Base-by-base conservation (phyloP, 116 monocot species). In the Zostera marina region DNA sequence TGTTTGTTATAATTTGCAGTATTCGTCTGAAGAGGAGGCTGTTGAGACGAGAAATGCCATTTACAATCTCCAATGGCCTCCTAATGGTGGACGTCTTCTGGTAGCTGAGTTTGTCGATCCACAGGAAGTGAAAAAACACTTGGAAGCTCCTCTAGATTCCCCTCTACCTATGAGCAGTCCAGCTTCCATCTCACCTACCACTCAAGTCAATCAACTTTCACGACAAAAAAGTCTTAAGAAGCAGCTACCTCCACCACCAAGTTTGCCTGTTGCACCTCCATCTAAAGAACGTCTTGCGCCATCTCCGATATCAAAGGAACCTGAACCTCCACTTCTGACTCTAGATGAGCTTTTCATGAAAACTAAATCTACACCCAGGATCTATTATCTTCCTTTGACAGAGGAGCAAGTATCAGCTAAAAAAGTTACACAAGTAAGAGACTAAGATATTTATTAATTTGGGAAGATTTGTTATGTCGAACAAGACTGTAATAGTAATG, bases 41-140 rank as follows among this genome's bases (percentile, higher is more conserved):
- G 56, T 63, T 39, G 79, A 71, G 22, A 92, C 92, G 19, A 66
- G 92, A 22, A 70, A 87, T 64, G 87, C 81, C 20, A 63, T 92
- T 12, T 87, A 84, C 71, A 81, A 87, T 46, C 78, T 87, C 25
- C 87, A 92, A 67, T 92, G 92, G 92, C 92, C 92, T 3, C 70
- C 92, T 4, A 92, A 92, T 58, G 87, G 87, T 6, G 92, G 92
- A 25, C 84, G 87, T 13, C 79, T 76, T 9, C 73, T 92, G 13
- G 56, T 68, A 2, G 92, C 84, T 1, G 92, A 87, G 24, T 93
- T 93, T 76, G 87, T 87, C 14, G 87, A 87, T 45, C 79, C 87
- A 3, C 76, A 77, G 47, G 92, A 84, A 56, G 87, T 83, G 13
- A 83, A 84, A 68, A 3, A 39, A 8, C 73, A 64, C 4, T 4